Evolutionary conservation across 306 rosid genomes (phyloP).

Genomic region (Mucuna pruriens): DNA sequence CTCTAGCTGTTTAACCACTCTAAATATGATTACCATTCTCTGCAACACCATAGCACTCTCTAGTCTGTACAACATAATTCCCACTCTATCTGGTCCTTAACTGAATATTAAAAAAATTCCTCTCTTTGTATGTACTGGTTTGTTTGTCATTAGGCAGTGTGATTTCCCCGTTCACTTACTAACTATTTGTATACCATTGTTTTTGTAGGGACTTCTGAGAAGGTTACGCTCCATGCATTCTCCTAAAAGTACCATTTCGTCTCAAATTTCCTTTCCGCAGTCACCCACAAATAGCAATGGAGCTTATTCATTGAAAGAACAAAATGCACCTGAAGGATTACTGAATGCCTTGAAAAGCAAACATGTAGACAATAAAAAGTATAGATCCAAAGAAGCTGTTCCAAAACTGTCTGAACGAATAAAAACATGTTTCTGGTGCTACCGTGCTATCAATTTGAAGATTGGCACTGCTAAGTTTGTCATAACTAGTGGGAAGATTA

Average conservation of each 20-base stretch:
- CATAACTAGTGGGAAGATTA: conserved; percentile 65
- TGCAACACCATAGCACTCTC: neutral
- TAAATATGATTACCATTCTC: conserved; percentile 2
- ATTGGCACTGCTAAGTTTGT: conserved; percentile 58
- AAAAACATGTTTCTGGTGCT: conserved; percentile 72
- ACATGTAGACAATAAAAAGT: conserved; percentile 35
- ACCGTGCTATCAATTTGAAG: conserved; percentile 67
- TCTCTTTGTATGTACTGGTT: neutral
- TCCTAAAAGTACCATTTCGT: conserved; percentile 48
- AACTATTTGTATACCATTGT: conserved; percentile 25
- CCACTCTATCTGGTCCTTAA: neutral
- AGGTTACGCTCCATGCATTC: conserved; percentile 66
- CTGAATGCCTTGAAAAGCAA: conserved; percentile 38
- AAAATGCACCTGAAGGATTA: conserved; percentile 30
- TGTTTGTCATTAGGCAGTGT: conserved; percentile 2
- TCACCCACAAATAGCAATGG: conserved; percentile 39
- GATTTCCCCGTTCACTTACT: conserved; percentile 23
- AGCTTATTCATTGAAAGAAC: conserved; percentile 44
- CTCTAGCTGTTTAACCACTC: neutral
- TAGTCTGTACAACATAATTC: conserved; percentile 13
- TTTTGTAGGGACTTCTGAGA: conserved; percentile 64
- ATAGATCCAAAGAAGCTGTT: conserved; percentile 46
- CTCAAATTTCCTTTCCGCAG: conserved; percentile 45
- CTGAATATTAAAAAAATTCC: neutral
- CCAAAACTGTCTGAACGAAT: conserved; percentile 58